A percentile compares a stretch with the other conserved stretches of the same genome.
Conservation (phyloP, 2,329 filamentous ascomycete species). For the Phialophora verrucosa region DNA sequence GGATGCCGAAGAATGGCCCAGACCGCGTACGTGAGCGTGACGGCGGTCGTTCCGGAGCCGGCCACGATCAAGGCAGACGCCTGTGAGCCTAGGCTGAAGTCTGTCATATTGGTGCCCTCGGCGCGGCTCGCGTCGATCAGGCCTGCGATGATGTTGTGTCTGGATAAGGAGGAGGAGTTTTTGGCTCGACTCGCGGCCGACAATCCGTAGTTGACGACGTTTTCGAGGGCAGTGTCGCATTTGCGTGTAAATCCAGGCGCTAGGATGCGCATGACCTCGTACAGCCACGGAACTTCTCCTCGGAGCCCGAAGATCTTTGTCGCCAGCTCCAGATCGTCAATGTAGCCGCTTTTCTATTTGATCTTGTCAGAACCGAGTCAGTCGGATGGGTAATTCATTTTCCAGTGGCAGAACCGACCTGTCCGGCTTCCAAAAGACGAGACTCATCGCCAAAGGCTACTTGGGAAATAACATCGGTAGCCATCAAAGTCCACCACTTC, state of each 20-base stretch:
- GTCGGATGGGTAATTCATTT: too few relatives aligned
- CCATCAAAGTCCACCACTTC: constrained; percentile 62
- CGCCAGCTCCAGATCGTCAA: constrained; percentile 46
- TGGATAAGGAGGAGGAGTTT: neutral
- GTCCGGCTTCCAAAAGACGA: constrained; percentile 56
- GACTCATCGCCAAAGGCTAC: constrained; percentile 64
- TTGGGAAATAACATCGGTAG: constrained; percentile 61
- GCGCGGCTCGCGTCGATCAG: constrained; percentile 8
- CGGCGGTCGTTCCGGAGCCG: constrained; percentile 60
- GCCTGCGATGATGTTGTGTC: constrained; percentile 21
- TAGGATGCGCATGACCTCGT: constrained; percentile 11
- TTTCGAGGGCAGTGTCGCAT: constrained; percentile 12
- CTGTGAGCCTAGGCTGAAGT: constrained; percentile 40
- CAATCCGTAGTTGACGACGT: constrained; percentile 5
- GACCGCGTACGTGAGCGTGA: constrained; percentile 56
- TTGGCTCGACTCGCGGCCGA: constrained; percentile 11
- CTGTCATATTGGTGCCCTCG: constrained; percentile 15
- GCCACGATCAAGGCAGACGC: constrained; percentile 56
- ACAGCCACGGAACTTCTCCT: constrained; percentile 21
- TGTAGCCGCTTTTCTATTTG: constrained; percentile 51
- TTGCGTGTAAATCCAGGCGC: constrained; percentile 1
- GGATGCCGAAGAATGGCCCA: constrained; percentile 45
- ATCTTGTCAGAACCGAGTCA: neutral
- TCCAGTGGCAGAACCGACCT: constrained; percentile 45
- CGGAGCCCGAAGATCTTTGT: constrained; percentile 30